A percentile compares a stretch with the other conserved stretches of the same genome.
These are phyloP conservation scores for Fusarium algeriense DNA, from an alignment of 2,329 filamentous ascomycete species.

Conservation along the genomic window DNA sequence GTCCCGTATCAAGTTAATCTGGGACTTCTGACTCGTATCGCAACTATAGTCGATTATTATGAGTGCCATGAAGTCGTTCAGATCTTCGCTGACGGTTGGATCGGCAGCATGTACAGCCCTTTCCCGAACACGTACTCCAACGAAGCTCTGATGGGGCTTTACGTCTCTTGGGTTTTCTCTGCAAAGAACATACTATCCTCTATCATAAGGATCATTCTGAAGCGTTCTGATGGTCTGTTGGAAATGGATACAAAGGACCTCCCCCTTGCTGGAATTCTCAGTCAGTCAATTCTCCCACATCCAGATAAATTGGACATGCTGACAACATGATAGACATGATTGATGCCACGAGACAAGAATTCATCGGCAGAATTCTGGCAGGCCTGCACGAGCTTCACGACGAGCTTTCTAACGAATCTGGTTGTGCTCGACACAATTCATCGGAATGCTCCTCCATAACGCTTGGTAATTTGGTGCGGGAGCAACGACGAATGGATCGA, in stretches of 20 bases:
- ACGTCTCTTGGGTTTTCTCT: background rate
- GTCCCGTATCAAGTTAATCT: background rate
- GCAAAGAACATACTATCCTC: accelerated
- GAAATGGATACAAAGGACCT: background rate
- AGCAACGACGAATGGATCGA: background rate
- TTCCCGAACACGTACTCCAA: background rate
- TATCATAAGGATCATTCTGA: accelerated
- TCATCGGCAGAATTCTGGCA: accelerated
- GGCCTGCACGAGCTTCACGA: accelerated
- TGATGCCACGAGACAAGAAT: background rate
- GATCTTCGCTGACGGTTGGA: too few species aligned
- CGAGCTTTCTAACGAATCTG: background rate
- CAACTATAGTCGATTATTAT: slow-evolving; percentile 21
- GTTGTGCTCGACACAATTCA: background rate
- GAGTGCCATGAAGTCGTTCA: background rate
- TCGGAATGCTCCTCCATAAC: background rate
- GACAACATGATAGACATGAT: background rate
- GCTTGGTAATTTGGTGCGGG: background rate
- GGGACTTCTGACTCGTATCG: background rate
- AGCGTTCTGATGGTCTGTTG: background rate
- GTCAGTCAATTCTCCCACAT: background rate
- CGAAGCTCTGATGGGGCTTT: background rate
- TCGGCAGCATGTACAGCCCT: too few species aligned
- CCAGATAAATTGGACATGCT: too few species aligned
- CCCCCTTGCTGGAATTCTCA: background rate